Evolutionary conservation across 2,329 filamentous ascomycete genomes (phyloP).

Genomic region (Colletotrichum sp.): DNA sequence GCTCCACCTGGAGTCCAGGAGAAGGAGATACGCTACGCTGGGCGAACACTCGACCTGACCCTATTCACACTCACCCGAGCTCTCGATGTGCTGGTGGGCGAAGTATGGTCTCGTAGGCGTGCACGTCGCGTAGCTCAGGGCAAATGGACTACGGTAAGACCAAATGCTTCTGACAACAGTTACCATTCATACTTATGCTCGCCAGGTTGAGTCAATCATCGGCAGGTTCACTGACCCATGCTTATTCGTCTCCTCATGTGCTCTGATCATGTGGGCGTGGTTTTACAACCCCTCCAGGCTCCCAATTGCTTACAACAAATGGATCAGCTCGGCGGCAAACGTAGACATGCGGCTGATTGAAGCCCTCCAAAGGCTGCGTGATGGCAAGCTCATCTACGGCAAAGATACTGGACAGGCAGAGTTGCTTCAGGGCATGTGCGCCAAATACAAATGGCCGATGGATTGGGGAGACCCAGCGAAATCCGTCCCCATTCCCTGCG

Average conservation of each 20-base stretch:
- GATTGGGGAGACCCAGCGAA: constrained; percentile 74
- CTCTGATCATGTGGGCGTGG: constrained; percentile 88
- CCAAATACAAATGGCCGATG: constrained; percentile 71
- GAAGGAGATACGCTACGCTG: constrained; percentile 51
- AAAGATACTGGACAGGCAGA: constrained; percentile 72
- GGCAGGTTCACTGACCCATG: constrained; percentile 64
- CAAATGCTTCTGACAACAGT: background rate
- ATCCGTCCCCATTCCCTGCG: constrained; percentile 78
- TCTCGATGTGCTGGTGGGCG: constrained; percentile 71
- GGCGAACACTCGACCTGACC: constrained; percentile 81
- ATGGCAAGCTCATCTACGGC: constrained; percentile 72
- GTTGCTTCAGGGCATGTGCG: constrained; percentile 74
- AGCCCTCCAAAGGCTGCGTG: constrained; percentile 71
- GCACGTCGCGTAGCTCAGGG: constrained; percentile 46
- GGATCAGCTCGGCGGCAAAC: constrained; percentile 79
- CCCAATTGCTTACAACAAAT: constrained; percentile 77
- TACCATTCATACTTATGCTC: constrained; percentile 20
- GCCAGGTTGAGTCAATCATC: constrained; percentile 43
- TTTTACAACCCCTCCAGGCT: constrained; percentile 76
- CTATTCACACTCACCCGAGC: constrained; percentile 79
- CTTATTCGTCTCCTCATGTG: constrained; percentile 74
- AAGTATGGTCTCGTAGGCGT: constrained; percentile 64
- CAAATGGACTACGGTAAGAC: constrained; percentile 52
- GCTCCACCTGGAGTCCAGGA: constrained; percentile 28
- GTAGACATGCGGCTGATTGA: constrained; percentile 78